These are phyloP conservation scores for Globisporangium uncinulatum DNA, from an alignment of 352 stramenopile species.

Conservation along the genomic window DNA sequence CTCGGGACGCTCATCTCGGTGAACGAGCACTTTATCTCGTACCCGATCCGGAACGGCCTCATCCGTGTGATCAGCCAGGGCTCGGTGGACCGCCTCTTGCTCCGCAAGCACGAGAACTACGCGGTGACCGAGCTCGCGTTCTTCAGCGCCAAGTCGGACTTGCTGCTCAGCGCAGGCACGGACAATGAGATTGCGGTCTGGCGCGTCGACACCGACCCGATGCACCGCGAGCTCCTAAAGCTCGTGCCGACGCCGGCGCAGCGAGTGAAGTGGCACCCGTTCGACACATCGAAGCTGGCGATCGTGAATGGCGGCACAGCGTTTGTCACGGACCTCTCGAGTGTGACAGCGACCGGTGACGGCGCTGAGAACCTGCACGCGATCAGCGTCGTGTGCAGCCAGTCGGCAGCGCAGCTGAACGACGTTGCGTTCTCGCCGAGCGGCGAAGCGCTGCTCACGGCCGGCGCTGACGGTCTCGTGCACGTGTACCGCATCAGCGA, in stretches of 20 bases:
- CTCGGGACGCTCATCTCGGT: constrained; percentile 73
- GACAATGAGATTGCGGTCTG: constrained; percentile 75
- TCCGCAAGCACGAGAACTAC: constrained; percentile 74
- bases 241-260: constrained; percentile 49
- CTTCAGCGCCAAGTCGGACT: constrained; percentile 64
- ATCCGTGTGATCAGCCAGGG: constrained; percentile 82
- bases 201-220: constrained; percentile 56
- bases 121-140: constrained; percentile 69
- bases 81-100: constrained; percentile 62
- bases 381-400: constrained; percentile 63
- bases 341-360: constrained; percentile 30
- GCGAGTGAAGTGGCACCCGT: constrained; percentile 78
- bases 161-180: constrained; percentile 59
- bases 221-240: constrained; percentile 67
- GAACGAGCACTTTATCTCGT: constrained; percentile 84
- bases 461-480: constrained; percentile 69
- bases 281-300: constrained; percentile 66
- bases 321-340: constrained; percentile 54
- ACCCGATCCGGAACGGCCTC: constrained; percentile 78
- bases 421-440: constrained; percentile 69
- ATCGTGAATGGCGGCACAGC: constrained; percentile 61
- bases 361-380: constrained; percentile 55
- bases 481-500: constrained; percentile 69
- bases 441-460: constrained; percentile 55
- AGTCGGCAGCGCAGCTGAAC: constrained; percentile 68